Percentiles rank a stretch among this genome's conserved stretches.
Conservation (phyloP, 345 rosid species). For the Corchorus olitorius region DNA sequence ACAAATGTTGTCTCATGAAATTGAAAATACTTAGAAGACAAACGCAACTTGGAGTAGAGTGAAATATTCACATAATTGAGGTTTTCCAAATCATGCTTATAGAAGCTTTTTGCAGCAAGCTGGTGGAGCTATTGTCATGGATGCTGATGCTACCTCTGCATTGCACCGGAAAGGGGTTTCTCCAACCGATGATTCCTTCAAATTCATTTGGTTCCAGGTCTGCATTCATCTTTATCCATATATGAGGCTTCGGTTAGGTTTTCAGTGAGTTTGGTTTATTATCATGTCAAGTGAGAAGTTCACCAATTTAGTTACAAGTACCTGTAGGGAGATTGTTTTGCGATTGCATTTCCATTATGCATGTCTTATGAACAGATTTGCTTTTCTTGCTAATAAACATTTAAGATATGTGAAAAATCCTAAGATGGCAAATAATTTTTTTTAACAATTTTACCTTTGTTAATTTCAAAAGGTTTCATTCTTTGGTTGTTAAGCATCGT, state of each 20-base stretch:
- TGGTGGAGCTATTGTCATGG: slow-evolving; percentile 87
- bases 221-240: neutral
- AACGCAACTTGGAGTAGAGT: neutral
- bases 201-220: slow-evolving; percentile 74
- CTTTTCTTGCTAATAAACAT: too few relatives aligned
- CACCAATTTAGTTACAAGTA: too few relatives aligned
- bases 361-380: too few relatives aligned
- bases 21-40: neutral
- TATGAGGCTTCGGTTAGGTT: neutral
- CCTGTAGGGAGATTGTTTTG: too few relatives aligned
- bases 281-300: too few relatives aligned
- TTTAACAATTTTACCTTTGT: neutral
- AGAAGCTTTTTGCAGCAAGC: slow-evolving; percentile 56
- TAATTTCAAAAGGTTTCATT: neutral
- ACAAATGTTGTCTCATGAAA: neutral
- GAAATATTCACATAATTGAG: neutral
- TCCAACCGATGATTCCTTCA: slow-evolving; percentile 76
- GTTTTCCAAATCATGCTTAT: slow-evolving; percentile 9
- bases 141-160: slow-evolving; percentile 89
- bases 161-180: slow-evolving; percentile 71
- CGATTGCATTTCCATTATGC: too few relatives aligned
- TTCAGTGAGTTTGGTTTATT: neutral
- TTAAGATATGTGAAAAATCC: too few relatives aligned
- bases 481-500: neutral
- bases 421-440: neutral